phyloP scores from a whole-genome alignment of 805 yeast species.

The Wickerhamiella hasegawae region DNA sequence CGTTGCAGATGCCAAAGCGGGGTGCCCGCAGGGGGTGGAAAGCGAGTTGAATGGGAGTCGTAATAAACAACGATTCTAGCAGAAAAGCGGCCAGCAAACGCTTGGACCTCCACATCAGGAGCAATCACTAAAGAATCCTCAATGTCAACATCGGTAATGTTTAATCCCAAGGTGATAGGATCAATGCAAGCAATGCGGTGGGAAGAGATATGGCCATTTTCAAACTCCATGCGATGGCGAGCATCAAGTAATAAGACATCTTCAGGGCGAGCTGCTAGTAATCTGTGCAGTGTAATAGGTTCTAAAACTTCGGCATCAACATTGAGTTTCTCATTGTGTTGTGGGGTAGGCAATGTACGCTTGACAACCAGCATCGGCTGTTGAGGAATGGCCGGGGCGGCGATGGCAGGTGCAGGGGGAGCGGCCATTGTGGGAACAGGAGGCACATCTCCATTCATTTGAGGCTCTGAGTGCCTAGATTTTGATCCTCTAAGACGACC shows the following conservation, averaged over 20 bases:
- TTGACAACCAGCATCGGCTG: too few relatives aligned
- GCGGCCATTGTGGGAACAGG: too few relatives aligned
- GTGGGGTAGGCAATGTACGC: too few relatives aligned
- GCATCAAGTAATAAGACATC: conserved; percentile 52
- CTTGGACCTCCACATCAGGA: conserved; percentile 36
- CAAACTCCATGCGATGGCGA: conserved; percentile 44
- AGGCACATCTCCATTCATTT: too few relatives aligned
- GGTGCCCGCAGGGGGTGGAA: conserved; percentile 7
- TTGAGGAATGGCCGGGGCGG: too few relatives aligned
- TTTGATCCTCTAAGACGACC: too few relatives aligned
- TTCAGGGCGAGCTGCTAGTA: conserved; percentile 1
- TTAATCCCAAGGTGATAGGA: conserved; percentile 40
- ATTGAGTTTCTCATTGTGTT: too few relatives aligned
- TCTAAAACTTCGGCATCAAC: too few relatives aligned
- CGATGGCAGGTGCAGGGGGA: too few relatives aligned
- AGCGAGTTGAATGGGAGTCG: conserved; percentile 23
- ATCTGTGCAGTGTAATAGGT: neutral
- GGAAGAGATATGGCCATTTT: conserved; percentile 44
- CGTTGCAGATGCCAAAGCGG: conserved; percentile 26
- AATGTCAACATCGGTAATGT: conserved; percentile 48
- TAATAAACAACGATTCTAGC: conserved; percentile 55
- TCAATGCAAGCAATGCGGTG: conserved; percentile 56
- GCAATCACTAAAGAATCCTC: conserved; percentile 43
- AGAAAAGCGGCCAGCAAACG: conserved; percentile 36
- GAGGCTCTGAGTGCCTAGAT: too few relatives aligned